phyloP scores from a whole-genome alignment of 441 rosid species.

The Melianthus villosus region DNA sequence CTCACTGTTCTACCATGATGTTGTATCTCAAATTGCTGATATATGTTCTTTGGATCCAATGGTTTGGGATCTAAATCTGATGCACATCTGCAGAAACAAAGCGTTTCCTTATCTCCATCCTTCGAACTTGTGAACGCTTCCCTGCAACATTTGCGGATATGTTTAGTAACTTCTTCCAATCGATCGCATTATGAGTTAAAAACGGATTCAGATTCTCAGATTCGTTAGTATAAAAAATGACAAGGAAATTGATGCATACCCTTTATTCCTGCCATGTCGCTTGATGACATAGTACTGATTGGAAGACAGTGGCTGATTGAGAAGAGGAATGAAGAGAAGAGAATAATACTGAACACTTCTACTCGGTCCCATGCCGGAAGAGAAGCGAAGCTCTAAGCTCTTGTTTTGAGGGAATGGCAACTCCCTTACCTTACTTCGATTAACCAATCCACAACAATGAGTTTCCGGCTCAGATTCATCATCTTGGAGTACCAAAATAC shows the following conservation, averaged over 20 bases:
- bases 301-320: constrained; percentile 56
- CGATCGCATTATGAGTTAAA: too few relatives aligned
- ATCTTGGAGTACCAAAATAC: constrained; percentile 31
- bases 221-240: too few relatives aligned
- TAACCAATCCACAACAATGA: constrained; percentile 29
- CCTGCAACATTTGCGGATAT: constrained; percentile 18
- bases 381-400: constrained; percentile 28
- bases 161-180: too few relatives aligned
- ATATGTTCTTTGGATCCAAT: constrained; percentile 27
- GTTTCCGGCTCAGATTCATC: constrained; percentile 33
- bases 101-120: constrained; percentile 22
- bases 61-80: constrained; percentile 31
- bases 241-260: constrained; percentile 30
- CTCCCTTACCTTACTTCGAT: constrained; percentile 15
- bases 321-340: constrained; percentile 55
- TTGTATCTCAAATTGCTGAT: constrained; percentile 30
- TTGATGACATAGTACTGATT: constrained; percentile 54
- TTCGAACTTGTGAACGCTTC: constrained; percentile 31
- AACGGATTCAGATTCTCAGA: too few relatives aligned
- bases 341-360: constrained; percentile 24
- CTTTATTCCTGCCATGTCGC: constrained; percentile 41
- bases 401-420: constrained; percentile 42
- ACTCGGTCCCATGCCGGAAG: constrained; percentile 20
- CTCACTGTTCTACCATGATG: too few relatives aligned
- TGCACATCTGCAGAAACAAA: constrained; percentile 25